Conservation (phyloP, 2,329 filamentous ascomycete genomes). For the Trichoderma pleuroti region DNA sequence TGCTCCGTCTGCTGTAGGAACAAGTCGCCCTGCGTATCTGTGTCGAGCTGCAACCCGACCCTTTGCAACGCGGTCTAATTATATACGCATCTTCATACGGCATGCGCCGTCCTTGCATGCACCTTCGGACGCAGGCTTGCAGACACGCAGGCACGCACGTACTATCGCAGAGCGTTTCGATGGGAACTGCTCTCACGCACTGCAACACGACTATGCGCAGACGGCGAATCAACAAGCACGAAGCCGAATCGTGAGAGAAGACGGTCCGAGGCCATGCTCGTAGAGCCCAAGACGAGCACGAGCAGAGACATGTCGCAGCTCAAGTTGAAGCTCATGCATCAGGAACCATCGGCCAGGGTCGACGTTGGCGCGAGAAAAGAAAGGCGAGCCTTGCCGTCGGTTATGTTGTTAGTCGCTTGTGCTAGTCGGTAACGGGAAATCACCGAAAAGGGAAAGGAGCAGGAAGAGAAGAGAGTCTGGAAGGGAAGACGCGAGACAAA, state of each 20-base stretch:
- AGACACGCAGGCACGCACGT: slow-evolving; percentile 5
- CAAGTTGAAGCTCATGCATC: background rate
- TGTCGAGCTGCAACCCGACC: background rate
- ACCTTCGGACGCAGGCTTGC: slow-evolving; percentile 12
- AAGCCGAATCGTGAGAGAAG: background rate
- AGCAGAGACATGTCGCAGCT: background rate
- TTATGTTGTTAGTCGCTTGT: background rate
- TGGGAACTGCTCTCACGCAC: background rate
- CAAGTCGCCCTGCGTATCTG: background rate
- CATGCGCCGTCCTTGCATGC: background rate
- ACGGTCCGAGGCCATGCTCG: background rate
- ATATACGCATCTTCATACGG: background rate
- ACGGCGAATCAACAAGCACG: background rate
- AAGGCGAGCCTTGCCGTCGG: background rate
- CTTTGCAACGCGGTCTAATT: background rate
- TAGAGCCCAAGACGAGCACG: background rate
- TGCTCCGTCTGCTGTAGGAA: background rate
- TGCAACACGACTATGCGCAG: background rate
- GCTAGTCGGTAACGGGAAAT: background rate
- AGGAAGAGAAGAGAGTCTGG: background rate
- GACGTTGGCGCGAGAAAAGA: background rate
- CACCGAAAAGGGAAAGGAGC: background rate
- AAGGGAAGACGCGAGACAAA: background rate
- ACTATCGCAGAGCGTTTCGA: background rate
- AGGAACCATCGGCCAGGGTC: slow-evolving; percentile 8